Percentiles rank a stretch among this genome's conserved stretches.
These are phyloP conservation scores for Thelephora ganbajun DNA, from an alignment of 768 basidiomycete genomes.

Conservation along the genomic window DNA sequence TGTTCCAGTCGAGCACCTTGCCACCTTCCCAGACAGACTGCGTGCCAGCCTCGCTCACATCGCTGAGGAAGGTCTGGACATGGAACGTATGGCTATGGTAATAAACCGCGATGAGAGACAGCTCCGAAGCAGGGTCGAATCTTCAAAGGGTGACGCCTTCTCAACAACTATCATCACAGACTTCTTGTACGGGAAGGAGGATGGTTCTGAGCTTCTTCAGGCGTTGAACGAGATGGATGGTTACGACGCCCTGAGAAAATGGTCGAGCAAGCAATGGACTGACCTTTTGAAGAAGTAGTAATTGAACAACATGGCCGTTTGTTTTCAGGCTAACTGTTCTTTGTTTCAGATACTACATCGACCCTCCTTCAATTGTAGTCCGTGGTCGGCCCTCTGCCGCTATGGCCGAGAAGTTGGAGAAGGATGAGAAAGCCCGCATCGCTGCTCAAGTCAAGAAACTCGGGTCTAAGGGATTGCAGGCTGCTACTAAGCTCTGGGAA, in stretches of 20 bases:
- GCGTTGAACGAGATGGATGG: conserved; percentile 71
- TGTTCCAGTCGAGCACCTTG: conserved; percentile 68
- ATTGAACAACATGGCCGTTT: background rate
- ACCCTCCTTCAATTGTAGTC: conserved; percentile 60
- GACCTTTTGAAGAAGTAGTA: conserved; percentile 59
- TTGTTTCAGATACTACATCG: conserved; percentile 56
- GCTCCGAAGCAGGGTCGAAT: conserved; percentile 74
- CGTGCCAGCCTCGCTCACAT: conserved; percentile 57
- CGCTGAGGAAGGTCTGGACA: conserved; percentile 66
- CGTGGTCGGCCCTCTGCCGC: conserved; percentile 79
- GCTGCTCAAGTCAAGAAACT: conserved; percentile 51
- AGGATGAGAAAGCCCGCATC: conserved; percentile 67
- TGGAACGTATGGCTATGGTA: conserved; percentile 79
- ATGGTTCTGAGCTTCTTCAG: conserved; percentile 63
- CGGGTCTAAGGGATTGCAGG: conserved; percentile 70
- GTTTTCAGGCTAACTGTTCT: background rate
- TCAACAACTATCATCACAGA: conserved; percentile 64
- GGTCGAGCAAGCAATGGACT: conserved; percentile 69
- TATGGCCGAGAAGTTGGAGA: conserved; percentile 69
- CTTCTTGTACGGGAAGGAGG: conserved; percentile 72
- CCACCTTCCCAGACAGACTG: conserved; percentile 57
- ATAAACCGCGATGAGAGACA: conserved; percentile 83
- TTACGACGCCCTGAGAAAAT: conserved; percentile 50
- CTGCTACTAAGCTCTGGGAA: conserved; percentile 53
- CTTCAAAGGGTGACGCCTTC: conserved; percentile 70